These are phyloP conservation scores for Cydonia oblonga DNA, from an alignment of 331 rosid species.

Conservation along the genomic window DNA sequence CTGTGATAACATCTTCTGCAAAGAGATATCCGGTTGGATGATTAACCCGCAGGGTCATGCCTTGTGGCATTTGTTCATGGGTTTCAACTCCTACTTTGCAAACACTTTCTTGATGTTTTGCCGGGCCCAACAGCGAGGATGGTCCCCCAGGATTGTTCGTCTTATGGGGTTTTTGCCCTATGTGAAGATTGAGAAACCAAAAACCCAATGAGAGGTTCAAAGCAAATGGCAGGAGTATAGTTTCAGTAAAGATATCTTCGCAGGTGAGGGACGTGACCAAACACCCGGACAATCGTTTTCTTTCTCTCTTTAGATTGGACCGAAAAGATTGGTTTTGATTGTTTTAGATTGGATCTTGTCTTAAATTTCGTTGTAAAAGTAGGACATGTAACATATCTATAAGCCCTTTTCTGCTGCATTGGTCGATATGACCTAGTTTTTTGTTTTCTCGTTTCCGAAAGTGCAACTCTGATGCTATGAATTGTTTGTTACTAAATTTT, in stretches of 20 bases:
- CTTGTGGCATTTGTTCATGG: slow-evolving; percentile 75
- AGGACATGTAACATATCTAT: slow-evolving; percentile 38
- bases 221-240: slow-evolving; percentile 14
- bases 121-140: slow-evolving; percentile 71
- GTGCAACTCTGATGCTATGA: background rate
- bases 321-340: background rate
- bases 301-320: background rate
- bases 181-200: slow-evolving; percentile 71
- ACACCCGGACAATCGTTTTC: background rate
- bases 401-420: slow-evolving; percentile 3
- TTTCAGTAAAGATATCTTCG: slow-evolving; percentile 15
- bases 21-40: slow-evolving; percentile 48
- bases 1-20: slow-evolving; percentile 48
- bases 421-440: background rate
- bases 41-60: slow-evolving; percentile 83
- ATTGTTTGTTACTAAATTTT: background rate
- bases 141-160: slow-evolving; percentile 49
- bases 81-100: slow-evolving; percentile 56
- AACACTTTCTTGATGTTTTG: slow-evolving; percentile 89
- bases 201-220: slow-evolving; percentile 37
- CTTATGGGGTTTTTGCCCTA: slow-evolving; percentile 59
- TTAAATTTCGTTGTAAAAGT: slow-evolving; percentile 19
- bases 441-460: background rate
- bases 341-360: slow-evolving; percentile 3
- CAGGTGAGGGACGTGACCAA: slow-evolving; percentile 11